Conservation (phyloP, 257 asterid genomes). For the Gynochthodes officinalis region DNA sequence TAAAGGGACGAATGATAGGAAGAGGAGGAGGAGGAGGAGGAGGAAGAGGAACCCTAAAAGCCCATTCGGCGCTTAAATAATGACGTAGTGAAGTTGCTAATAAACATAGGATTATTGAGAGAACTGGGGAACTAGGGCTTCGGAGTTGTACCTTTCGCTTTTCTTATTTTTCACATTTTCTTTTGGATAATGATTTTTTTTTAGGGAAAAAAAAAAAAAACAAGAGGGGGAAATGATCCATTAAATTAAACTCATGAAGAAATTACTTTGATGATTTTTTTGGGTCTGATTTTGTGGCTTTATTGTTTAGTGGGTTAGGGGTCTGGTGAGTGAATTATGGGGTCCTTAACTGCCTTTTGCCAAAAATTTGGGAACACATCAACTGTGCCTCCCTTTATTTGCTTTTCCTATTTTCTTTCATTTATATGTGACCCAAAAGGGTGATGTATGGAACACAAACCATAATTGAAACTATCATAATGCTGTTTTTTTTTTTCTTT, state of each 20-base stretch:
- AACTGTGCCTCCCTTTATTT: not conserved
- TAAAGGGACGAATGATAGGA: too few species aligned
- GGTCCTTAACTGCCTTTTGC: not conserved
- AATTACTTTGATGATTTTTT: not conserved
- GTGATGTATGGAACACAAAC: too few species aligned
- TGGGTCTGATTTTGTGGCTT: not conserved
- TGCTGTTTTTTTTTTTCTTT: too few species aligned
- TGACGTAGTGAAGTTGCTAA: not conserved
- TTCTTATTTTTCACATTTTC: not conserved
- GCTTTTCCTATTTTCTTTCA: not conserved
- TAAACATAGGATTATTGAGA: not conserved
- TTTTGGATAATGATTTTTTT: not conserved
- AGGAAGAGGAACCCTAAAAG: constrained; percentile 5
- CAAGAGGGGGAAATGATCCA: too few species aligned
- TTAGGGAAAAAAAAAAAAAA: not conserved
- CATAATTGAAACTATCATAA: too few species aligned
- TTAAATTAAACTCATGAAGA: too few species aligned
- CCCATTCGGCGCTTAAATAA: not conserved
- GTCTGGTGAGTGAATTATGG: not conserved
- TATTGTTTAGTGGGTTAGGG: not conserved
- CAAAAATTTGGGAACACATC: not conserved
- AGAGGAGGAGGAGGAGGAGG: not conserved
- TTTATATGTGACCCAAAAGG: not conserved
- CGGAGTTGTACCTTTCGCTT: not conserved
- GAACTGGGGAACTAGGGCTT: not conserved